These are phyloP conservation scores for Candolleomyces eurysporus DNA, from an alignment of 768 basidiomycete genomes.

Conservation along the genomic window DNA sequence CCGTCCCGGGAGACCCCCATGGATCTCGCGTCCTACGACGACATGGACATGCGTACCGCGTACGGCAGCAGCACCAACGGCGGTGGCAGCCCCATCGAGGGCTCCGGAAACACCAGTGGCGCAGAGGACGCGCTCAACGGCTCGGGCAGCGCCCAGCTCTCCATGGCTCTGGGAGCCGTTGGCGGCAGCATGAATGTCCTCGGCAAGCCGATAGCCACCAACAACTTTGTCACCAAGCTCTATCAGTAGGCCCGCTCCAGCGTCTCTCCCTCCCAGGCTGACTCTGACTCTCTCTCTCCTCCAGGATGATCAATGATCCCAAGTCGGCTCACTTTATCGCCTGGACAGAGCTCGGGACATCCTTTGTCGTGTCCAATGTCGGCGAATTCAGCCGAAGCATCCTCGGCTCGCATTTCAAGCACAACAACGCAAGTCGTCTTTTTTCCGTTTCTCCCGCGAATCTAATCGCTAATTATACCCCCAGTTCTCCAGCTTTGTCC, in stretches of 20 bases:
- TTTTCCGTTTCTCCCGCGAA: slow-evolving; percentile 3
- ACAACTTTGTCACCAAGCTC: slow-evolving; percentile 87
- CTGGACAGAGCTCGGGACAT: slow-evolving; percentile 81
- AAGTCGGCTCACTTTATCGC: slow-evolving; percentile 78
- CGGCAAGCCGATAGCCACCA: slow-evolving; percentile 66
- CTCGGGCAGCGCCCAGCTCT: slow-evolving; percentile 12
- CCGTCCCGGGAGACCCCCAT: slow-evolving; percentile 31
- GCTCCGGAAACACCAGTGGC: slow-evolving; percentile 46
- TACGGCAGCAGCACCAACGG: slow-evolving; percentile 22
- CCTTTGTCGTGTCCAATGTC: slow-evolving; percentile 84
- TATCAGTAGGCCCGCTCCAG: slow-evolving; percentile 61
- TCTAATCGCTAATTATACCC: slow-evolving; percentile 1
- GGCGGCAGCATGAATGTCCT: slow-evolving; percentile 53
- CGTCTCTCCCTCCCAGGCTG: slow-evolving; percentile 7
- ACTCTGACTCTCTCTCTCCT: slow-evolving; percentile 3
- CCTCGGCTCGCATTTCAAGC: slow-evolving; percentile 85
- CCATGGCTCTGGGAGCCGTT: slow-evolving; percentile 19
- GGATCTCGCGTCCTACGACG: slow-evolving; percentile 48
- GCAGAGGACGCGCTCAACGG: slow-evolving; percentile 35
- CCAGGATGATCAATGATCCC: slow-evolving; percentile 83
- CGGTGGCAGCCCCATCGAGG: slow-evolving; percentile 42
- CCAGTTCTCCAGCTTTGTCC: slow-evolving; percentile 93
- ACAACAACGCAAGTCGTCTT: slow-evolving; percentile 68
- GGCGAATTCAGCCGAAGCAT: slow-evolving; percentile 85
- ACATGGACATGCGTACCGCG: slow-evolving; percentile 49